Base-by-base conservation (phyloP, 768 basidiomycete genomes). In the Mycena galericulata region DNA sequence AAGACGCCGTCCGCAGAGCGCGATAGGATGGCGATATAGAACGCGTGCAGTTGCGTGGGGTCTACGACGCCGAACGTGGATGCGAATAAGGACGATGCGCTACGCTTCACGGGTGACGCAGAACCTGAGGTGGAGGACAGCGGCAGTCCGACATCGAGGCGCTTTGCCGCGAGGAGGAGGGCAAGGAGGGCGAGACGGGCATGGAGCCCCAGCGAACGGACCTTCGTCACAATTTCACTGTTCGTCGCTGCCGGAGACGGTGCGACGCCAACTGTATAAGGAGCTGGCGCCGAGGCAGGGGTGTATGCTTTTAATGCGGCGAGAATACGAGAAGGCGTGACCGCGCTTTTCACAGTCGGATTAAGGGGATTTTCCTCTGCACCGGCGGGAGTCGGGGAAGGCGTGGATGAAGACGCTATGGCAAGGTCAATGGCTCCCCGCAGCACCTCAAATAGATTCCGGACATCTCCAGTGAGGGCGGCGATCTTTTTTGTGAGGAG, bases 401-500 rank as follows among this genome's bases (percentile, higher is more conserved):
- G 65, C 1, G 70, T 59, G 4, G 67, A 58, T 18, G 78, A 26
- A 67, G 79, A 79, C n/a, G 67, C 38, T 5, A 86, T 80, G 0
- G 90, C 89, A 17, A 90, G 79, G 71, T 94, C 92, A 71, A 97
- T 92, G 10, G 94, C 92, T 14, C 90, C 88, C 32, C 94, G 87
- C 12, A 94, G 83, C 15, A 95, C 92, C 75, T 94, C 93, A 62
- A 97, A 91, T 2, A 95, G 81, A 27, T 87, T 88, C 43, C 95
- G 85, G 11, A 96, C 92, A 73, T 97, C 95, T 18, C 95, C 95
- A 0, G 95, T 94, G 64, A 90, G 83, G 2, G 92, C 86, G 5
- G 95, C 94, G 22, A 95, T 82, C 75, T 94, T 95, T 81, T 93
- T 94, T 11, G 92, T 88, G 30, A 94, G 84, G 17, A 96, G 82